Evolutionary conservation across 2,329 filamentous ascomycete species (phyloP), one percentile per base, ranked within the genome.

Genomic region (Exserohilum rostratum): DNA sequence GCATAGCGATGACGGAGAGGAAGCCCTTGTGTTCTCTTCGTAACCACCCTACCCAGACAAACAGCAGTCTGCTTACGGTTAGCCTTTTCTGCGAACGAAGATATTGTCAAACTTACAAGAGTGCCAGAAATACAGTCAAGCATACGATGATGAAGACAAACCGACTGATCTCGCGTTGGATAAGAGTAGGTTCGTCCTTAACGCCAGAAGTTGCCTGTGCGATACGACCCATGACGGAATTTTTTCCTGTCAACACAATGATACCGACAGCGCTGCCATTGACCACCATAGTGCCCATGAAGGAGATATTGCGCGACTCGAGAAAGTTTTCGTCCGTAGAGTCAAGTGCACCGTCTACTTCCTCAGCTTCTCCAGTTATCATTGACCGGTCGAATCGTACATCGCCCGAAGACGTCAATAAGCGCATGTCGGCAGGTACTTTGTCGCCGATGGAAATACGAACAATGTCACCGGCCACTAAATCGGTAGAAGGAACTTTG

Each of bases 101-200:
- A 13, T 5, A n/a, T n/a, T n/a, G n/a, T 9, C 6, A 29, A 29
- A 42, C 39, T 42, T 30, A 42, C 39, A 42, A 27, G 6, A 42
- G 39, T 6, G 39, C 39, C 4, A 42, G 39, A n/a, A 27, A 15
- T 42, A 42, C 6, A 13, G 39, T 42, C 22, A 42, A 27, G n/a
- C 39, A 42, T 10, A 42, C 39, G 3, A 42, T 42, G 6, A 42
- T 42, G 6, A 15, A 15, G n/a, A 42, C 39, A 5, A 42, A 42
- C 13, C 39, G 39, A 29, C 39, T 42, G 12, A 42, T 42, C 39
- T 42, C 39, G 20, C 39, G 39, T n/a, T 42, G 39, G n/a, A 42
- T 42, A 10, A 42, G 39, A 17, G 39, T 42, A n/a, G 39, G 39
- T 3, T 42, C 39, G n/a, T 42, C 39, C 13, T 42, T 15, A 13